Evolutionary conservation across 495 filamentous ascomycete species (phyloP).

Genomic region (Clavariopsis aquatica): DNA sequence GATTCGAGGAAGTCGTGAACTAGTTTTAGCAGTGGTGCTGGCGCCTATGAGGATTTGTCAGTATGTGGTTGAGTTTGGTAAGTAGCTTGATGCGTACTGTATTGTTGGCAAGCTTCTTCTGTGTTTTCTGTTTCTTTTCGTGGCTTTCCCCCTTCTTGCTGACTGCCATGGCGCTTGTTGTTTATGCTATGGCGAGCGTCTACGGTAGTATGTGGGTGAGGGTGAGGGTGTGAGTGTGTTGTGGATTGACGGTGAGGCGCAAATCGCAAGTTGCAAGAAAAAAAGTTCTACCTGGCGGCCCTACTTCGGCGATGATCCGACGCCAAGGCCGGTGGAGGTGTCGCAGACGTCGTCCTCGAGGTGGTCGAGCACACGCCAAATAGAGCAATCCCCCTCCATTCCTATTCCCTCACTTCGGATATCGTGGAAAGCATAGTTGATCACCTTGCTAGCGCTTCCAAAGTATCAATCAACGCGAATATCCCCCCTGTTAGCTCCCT

Average conservation of each 20-base stretch:
- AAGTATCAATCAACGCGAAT: background rate
- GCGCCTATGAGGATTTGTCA: constrained; percentile 25
- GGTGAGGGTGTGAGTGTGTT: background rate
- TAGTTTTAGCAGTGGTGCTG: constrained; percentile 29
- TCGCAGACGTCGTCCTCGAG: constrained; percentile 1
- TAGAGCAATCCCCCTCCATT: background rate
- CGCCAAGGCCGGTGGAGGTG: background rate
- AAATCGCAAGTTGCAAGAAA: background rate
- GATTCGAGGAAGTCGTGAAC: constrained; percentile 31
- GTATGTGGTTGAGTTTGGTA: background rate
- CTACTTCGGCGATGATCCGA: background rate
- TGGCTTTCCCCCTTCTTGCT: background rate
- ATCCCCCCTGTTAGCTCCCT: background rate
- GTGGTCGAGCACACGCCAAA: background rate
- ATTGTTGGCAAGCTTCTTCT: constrained; percentile 19
- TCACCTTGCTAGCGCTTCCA: background rate
- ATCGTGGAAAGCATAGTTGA: background rate
- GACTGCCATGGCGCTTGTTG: constrained; percentile 22
- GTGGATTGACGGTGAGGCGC: background rate
- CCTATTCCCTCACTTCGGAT: background rate
- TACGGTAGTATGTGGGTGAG: background rate
- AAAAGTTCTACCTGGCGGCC: background rate
- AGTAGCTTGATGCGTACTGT: background rate
- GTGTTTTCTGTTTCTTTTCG: background rate
- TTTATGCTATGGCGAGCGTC: background rate